A percentile compares a stretch with the other conserved stretches of the same genome.
Conservation (phyloP, 2,329 filamentous ascomycete genomes). For the Fusarium redolens region DNA sequence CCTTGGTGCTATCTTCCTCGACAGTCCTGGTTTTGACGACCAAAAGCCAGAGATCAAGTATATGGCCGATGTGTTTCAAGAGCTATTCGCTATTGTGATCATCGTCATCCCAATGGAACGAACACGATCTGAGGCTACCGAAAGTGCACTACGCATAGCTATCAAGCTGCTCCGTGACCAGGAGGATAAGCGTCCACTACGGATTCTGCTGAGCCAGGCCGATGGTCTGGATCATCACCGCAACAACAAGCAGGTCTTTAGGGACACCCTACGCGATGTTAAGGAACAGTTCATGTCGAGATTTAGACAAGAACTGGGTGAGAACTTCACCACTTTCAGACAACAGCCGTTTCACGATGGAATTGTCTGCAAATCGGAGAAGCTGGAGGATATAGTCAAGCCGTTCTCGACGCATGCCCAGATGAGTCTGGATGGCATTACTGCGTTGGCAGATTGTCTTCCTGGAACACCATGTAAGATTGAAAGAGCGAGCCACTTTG, state of each 20-base stretch:
- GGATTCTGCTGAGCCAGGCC: not conserved
- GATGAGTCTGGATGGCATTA: not conserved
- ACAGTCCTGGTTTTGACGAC: not conserved
- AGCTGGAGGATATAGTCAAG: conserved; percentile 1
- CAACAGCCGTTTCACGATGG: not conserved
- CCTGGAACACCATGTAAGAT: not conserved
- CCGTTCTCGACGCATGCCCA: not conserved
- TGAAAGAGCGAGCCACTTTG: not conserved
- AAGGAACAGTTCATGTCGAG: not conserved
- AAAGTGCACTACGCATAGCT: not conserved
- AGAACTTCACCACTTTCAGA: not conserved
- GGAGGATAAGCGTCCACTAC: not conserved
- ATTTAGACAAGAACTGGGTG: not conserved
- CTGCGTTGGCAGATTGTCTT: not conserved
- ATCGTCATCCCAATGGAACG: conserved; percentile 8
- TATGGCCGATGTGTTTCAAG: conserved; percentile 4
- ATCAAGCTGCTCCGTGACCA: not conserved
- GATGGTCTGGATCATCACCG: not conserved
- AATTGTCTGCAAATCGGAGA: not conserved
- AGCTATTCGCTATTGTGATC: not conserved
- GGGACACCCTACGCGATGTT: not conserved
- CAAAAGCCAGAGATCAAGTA: conserved; percentile 3
- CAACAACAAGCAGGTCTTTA: not conserved
- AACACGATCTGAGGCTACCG: not conserved
- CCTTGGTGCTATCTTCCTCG: not conserved